Evolutionary conservation across 805 yeast genomes (phyloP), one percentile per base, ranked within the genome.

Genomic region (Saccharomycopsis malanga): DNA sequence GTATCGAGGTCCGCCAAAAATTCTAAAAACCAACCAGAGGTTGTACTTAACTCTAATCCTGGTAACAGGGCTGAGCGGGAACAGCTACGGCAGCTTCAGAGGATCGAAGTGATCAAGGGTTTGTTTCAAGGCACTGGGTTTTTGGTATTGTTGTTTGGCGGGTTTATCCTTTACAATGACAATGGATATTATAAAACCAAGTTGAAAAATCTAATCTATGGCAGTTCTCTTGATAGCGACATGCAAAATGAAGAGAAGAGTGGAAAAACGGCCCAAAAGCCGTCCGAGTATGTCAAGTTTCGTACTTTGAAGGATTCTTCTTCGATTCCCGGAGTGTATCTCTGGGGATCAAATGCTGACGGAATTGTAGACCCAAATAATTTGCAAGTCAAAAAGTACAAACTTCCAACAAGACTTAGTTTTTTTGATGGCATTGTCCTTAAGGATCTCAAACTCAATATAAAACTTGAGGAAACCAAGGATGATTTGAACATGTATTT

Each of bases 401-500:
- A 69, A 53, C 60, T 73, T 4, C 94, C 95, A 3, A 61, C 71
- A 24, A 70, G 95, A 57, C 62, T 83, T 4, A 65, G 70, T 1
- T 73, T 70, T 54, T 87, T 91, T 56, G 87, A 87, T 58, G 73
- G 74, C 34, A 71, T 72, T 64, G 56, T 68, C 14, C 62, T 87
- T 25, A 69, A 72, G 40, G 82, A 78, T 57, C 76, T 89, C 3
- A 66, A 70, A 18, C 58, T 87, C 2, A 50, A 50, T 21, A 25
- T 9, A 15, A 44, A 47, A 25, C 21, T 45, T n/a, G 49, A 44
- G 10, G 50, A 48, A 17, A 32, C 20, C 2, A 48, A 44, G 32
- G 54, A 51, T 34, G 48, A 45, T 21, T 45, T 51, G 39, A 51
- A 51, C 23, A 35, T 51, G 20, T 51, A 51, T 36, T 42, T 49